A percentile compares a stretch with the other conserved stretches of the same genome.
Conservation (phyloP, 306 rosid genomes). For the Cyamopsis tetragonoloba region DNA sequence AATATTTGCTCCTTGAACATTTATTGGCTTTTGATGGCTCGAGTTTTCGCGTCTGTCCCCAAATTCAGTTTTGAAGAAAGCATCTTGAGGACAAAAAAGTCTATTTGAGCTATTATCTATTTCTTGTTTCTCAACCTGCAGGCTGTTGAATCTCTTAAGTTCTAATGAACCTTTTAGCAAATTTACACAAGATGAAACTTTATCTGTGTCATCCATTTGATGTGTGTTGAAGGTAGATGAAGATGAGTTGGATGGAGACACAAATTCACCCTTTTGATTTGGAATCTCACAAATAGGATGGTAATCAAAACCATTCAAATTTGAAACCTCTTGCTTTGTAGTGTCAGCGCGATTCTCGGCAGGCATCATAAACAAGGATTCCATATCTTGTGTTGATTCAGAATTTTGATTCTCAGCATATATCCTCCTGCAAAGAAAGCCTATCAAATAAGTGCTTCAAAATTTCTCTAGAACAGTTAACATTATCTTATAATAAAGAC, state of each 20-base stretch:
- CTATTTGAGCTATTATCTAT: conserved; percentile 44
- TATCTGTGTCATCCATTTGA: conserved; percentile 60
- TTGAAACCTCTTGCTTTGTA: conserved; percentile 44
- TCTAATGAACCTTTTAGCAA: conserved; percentile 93
- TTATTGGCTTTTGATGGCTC: conserved; percentile 37
- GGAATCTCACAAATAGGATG: conserved; percentile 48
- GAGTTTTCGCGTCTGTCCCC: conserved; percentile 46
- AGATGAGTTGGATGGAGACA: conserved; percentile 75
- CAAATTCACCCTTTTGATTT: conserved; percentile 57
- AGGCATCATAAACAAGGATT: conserved; percentile 44
- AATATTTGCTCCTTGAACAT: conserved; percentile 45
- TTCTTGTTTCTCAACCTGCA: conserved; percentile 49
- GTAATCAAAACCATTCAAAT: conserved; percentile 49
- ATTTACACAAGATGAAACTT: conserved; percentile 81
- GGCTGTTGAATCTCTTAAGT: conserved; percentile 57
- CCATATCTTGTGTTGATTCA: conserved; percentile 51
- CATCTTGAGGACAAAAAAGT: conserved; percentile 40
- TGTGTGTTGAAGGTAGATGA: conserved; percentile 62
- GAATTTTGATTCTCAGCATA: conserved; percentile 72
- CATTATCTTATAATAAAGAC: neutral
- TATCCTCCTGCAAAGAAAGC: conserved; percentile 49
- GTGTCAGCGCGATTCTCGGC: conserved; percentile 35
- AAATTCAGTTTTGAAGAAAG: conserved; percentile 36
- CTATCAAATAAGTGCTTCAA: neutral
- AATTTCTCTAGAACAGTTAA: neutral